Evolutionary conservation across 108 stramenopile genomes (phyloP), one percentile per base, ranked within the genome.

Genomic region (Stephanodiscus triporus): DNA sequence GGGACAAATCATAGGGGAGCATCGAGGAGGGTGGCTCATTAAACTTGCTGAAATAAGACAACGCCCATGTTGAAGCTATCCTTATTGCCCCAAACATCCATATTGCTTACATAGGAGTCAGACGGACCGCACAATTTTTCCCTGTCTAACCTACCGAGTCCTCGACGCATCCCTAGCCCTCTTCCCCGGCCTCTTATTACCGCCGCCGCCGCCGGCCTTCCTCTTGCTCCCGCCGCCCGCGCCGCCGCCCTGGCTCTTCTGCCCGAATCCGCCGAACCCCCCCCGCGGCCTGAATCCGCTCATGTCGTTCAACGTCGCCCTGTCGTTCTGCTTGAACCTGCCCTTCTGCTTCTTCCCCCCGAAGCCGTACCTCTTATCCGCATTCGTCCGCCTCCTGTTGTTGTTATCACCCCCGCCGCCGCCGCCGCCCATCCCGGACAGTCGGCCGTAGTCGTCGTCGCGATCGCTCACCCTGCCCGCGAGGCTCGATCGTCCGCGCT

Each of bases 321-420:
- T 58, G 85, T 96, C 95, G 72, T 84, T 93, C 71, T 96, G 91
- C 66, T 96, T 96, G 79, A 96, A 96, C 42, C 91, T 88, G 24
- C 92, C 92, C 22, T 51, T 59, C 40, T 40, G 40, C 77, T 93
- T 91, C 77, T 93, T 92, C 2, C 95, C 95, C 42, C 95, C 95
- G 71, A 84, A 88, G 0, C 95, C 95, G 77, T 83, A 96, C 70
- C 85, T 90, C 55, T 76, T 77, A 73, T 96, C 75, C 2, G 92
- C 89, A 23, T 63, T 49, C 55, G 72, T 48, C 55, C 92, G 77
- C 68, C 89, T 87, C 81, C 84, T 86, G 75, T 90, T 86, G 13
- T 82, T 75, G 32, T 42, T n/a, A n/a, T n/a, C n/a, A n/a, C n/a
- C n/a, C n/a, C n/a, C 49, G 27, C 32, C 60, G 29, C 56, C 72